Evolutionary conservation across 2,329 filamentous ascomycete genomes (phyloP).

Genomic region (Fusarium sterilihyphosum): DNA sequence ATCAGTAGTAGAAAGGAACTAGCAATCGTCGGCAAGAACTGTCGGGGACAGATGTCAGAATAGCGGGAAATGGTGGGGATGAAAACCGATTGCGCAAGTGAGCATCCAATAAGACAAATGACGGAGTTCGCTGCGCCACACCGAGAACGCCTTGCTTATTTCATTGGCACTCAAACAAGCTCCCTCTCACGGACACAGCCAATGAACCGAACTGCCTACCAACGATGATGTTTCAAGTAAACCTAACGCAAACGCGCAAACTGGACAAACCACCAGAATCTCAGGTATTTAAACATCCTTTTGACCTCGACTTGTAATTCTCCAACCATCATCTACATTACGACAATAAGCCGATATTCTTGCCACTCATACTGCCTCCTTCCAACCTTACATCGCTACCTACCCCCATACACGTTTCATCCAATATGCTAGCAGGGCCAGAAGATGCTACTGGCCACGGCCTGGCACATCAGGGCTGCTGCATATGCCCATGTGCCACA

Average conservation of each 20-base stretch:
- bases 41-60: not conserved
- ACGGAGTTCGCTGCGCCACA: not conserved
- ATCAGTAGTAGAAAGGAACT: not conserved
- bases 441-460: not conserved
- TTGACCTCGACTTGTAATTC: not conserved
- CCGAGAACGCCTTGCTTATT: not conserved
- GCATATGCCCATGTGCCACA: not conserved
- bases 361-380: not conserved
- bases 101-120: not conserved
- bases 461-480: rapidly evolving
- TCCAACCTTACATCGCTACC: not conserved
- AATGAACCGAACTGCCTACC: not conserved
- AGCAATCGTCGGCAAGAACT: not conserved
- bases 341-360: not conserved
- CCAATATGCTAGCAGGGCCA: not conserved
- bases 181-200: not conserved
- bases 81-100: not conserved
- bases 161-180: not conserved
- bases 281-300: not conserved
- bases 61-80: not conserved
- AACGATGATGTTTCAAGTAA: not conserved
- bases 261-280: not conserved
- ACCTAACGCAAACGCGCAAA: not conserved
- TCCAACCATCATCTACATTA: not conserved
- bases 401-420: not conserved